Percentiles rank a stretch among this genome's conserved stretches.
These are phyloP conservation scores for Cruciata laevipes DNA, from an alignment of 257 asterid species.

Conservation along the genomic window DNA sequence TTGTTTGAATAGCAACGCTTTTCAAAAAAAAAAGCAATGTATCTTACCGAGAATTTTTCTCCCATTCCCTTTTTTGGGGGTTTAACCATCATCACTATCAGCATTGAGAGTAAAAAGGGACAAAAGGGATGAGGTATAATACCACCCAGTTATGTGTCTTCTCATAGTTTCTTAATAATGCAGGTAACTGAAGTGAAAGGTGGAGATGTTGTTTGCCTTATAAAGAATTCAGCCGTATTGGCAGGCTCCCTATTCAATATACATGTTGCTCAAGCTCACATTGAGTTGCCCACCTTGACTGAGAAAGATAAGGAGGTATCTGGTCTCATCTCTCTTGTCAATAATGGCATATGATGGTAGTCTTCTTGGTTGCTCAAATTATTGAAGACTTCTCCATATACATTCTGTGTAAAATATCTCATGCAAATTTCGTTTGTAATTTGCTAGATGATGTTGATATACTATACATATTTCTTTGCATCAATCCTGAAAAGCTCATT, in stretches of 20 bases:
- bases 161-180: constrained; percentile 10
- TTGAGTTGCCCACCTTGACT: constrained; percentile 80
- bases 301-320: constrained; percentile 80
- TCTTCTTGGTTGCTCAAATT: not conserved
- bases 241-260: constrained; percentile 78
- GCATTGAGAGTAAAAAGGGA: not conserved
- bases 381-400: not conserved
- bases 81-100: not conserved
- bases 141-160: constrained; percentile 4
- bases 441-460: not conserved
- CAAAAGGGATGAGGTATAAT: not conserved
- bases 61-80: not conserved
- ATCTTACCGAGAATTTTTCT: not conserved
- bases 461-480: not conserved
- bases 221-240: constrained; percentile 80
- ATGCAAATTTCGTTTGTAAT: not conserved
- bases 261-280: constrained; percentile 67
- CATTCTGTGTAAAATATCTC: not conserved
- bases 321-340: not conserved
- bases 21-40: no score
- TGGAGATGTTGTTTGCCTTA: constrained; percentile 68
- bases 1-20: not conserved
- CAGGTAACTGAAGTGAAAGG: constrained; percentile 76
- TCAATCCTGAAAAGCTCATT: not conserved
- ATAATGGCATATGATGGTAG: not conserved